Evolutionary conservation across 2,329 filamentous ascomycete genomes (phyloP), one percentile per base, ranked within the genome.

Genomic region (Sporothrix euskadiensis): DNA sequence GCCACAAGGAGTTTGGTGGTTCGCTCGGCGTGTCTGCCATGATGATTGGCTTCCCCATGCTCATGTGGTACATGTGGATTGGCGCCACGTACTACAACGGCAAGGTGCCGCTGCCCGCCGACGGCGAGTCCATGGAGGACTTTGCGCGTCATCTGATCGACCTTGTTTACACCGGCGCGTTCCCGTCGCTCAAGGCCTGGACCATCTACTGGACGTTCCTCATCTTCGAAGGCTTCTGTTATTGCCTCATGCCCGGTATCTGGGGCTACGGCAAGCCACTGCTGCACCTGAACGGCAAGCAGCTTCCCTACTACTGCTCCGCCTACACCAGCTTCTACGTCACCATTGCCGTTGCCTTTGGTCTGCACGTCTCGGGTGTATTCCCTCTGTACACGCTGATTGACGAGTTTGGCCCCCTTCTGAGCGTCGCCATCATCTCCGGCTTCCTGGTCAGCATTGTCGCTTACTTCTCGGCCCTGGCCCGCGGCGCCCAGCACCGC

Each of bases 61-160:
- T 99, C 78, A 98, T 98, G 95, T 98, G 93, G 88, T 98, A 98
- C 84, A 97, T 99, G 94, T 98, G 94, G 94, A 91, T 97, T 82
- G 96, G 96, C 69, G 92, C 95, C 47, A 94, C 91, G 69, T 97
- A 95, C 84, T 99, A 98, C 83, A 85, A 94, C 80, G 95, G 95
- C 78, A 90, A 92, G 76, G 86, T 97, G 70, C 96, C 96, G 19
- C 83, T 84, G 59, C 92, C 89, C 1, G 83, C 84, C 1, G 81
- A 88, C 59, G 92, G 88, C 57, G 87, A 97, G 85, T 90, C 86
- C 77, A 88, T 89, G 80, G 77, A 79, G 14, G 90, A 95, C 22
- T 98, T 98, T 80, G 85, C 88, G 72, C 82, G 85, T 73, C 90
- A 97, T 77, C 82, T 98, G 81, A 87, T 84, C 76, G 80, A 90